Evolutionary conservation across 2,329 filamentous ascomycete species (phyloP), one percentile per base, ranked within the genome.

Genomic region (Alternaria viburni): DNA sequence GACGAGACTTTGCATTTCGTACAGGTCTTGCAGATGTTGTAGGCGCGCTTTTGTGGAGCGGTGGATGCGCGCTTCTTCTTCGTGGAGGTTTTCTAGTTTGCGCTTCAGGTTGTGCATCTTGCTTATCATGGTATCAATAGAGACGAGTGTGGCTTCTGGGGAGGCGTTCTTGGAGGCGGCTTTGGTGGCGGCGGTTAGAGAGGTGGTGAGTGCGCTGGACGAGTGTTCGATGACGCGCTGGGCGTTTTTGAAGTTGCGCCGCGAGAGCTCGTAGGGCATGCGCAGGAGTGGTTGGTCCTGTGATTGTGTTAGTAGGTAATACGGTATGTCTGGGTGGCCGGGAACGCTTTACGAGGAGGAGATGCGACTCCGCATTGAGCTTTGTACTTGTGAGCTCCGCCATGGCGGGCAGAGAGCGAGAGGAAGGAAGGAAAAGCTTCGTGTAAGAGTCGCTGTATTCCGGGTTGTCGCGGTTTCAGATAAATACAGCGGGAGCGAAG

Each of bases 231-330:
- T 88, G 67, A 88, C 85, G 75, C 91, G 89, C 78, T 93, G 92
- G 46, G 91, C 91, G 4, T 90, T 89, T 74, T 97, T 96, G 82
- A 98, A 96, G 82, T 97, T 98, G 79, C 96, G 95, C 59, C 93
- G 91, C 21, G 96, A 90, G 61, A 97, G 91, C 79, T 98, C 96
- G 81, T 95, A 91, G 17, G 96, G 96, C 21, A 98, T 89, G 32
- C 94, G 93, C 70, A 99, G 89, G 69, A 98, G 91, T 5, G 95
- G 91, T 87, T 98, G 95, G 77, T 99, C 96, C 93, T 95, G 69
- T 2, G n/a, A 25, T 23, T 5, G 61, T 57, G 62, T 46, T 49
- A 57, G 47, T 56, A n/a, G 45, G 36, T 66, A 84, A 71, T 84
- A 91, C 90, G 59, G 88, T 17, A 12, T 15, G 9, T 15, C 9